Percentiles rank a stretch among this genome's conserved stretches.
phyloP scores from a whole-genome alignment of 2,329 filamentous ascomycete genomes.

The Colletotrichum paranaense region DNA sequence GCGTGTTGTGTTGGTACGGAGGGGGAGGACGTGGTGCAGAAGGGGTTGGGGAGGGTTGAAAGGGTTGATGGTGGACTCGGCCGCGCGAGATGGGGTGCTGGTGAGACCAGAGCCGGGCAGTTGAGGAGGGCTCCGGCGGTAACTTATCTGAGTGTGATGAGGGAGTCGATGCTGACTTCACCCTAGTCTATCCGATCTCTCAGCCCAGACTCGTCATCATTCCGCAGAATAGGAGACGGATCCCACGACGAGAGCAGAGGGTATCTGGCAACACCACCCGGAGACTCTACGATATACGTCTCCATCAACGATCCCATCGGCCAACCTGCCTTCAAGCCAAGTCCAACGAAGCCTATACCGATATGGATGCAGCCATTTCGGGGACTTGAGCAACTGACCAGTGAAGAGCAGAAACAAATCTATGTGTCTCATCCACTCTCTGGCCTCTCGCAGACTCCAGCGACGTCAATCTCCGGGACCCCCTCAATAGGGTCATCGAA shows the following conservation, averaged over 20 bases:
- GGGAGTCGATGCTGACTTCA: neutral
- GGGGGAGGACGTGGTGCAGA: constrained; percentile 50
- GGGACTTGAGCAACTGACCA: constrained; percentile 32
- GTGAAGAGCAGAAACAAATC: constrained; percentile 14
- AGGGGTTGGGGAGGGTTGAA: constrained; percentile 56
- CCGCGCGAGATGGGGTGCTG: constrained; percentile 54
- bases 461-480: constrained; percentile 5
- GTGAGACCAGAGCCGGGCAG: constrained; percentile 36
- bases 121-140: constrained; percentile 30
- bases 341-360: constrained; percentile 63
- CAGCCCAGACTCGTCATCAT: constrained; percentile 15
- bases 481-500: constrained; percentile 6
- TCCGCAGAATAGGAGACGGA: constrained; percentile 2
- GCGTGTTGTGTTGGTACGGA: constrained; percentile 57
- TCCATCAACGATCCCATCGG: constrained; percentile 61
- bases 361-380: constrained; percentile 52
- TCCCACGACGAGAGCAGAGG: constrained; percentile 6
- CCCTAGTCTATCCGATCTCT: constrained; percentile 10
- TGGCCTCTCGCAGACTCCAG: neutral
- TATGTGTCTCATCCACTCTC: neutral
- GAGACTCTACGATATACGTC: constrained; percentile 57
- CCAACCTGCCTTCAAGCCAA: constrained; percentile 58
- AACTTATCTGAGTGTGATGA: neutral
- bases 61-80: constrained; percentile 59
- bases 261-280: constrained; percentile 11